phyloP scores from a whole-genome alignment of 73 alveolate genomes.

The Effrenium voratum region DNA sequence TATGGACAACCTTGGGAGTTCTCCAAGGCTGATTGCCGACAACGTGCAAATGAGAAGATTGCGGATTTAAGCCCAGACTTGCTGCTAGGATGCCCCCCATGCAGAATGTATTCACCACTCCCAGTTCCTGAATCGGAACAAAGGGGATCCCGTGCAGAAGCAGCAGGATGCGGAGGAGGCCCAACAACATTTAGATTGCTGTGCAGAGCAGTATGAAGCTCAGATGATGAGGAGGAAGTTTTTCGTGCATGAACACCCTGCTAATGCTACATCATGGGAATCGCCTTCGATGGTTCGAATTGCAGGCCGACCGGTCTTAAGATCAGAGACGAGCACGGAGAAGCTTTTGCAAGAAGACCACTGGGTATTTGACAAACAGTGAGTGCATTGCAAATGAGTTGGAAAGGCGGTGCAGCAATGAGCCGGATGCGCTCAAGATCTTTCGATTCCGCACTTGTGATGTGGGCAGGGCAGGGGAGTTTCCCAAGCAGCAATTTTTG shows the following conservation, averaged over 20 bases:
- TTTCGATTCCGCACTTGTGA: neutral
- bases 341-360: neutral
- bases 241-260: constrained; percentile 30
- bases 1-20: neutral
- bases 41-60: neutral
- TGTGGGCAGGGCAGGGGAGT: too few relatives aligned
- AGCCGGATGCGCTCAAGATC: neutral
- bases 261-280: neutral
- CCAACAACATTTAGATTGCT: neutral
- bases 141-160: neutral
- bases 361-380: constrained; percentile 5
- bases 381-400: neutral
- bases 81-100: neutral
- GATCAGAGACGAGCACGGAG: neutral
- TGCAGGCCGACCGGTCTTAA: neutral
- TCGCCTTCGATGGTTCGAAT: neutral
- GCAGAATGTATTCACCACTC: neutral
- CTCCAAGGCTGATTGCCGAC: neutral
- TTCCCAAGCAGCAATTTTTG: too few relatives aligned
- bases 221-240: neutral
- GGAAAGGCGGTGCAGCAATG: neutral
- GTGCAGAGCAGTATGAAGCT: constrained; percentile 6
- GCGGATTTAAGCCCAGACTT: neutral
- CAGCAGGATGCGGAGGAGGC: neutral
- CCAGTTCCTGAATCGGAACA: neutral